phyloP scores from a whole-genome alignment of 176 grass and related monocot species.

The Oryza brachyantha region DNA sequence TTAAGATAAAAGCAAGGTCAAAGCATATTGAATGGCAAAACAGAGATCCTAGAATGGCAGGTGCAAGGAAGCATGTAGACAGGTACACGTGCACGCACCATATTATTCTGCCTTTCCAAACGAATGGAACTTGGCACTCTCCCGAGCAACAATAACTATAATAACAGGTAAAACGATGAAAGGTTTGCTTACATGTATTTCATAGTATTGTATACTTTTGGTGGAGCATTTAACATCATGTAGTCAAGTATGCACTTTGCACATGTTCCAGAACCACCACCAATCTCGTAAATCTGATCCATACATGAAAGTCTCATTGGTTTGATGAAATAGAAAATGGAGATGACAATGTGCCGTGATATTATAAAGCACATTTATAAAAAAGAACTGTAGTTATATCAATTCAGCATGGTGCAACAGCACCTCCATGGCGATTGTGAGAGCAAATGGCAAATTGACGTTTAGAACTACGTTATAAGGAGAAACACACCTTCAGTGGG shows the following conservation, averaged over 20 bases:
- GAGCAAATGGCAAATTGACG: background rate
- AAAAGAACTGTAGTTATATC: background rate
- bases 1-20: conserved; percentile 41
- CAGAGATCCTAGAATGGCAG: conserved; percentile 10
- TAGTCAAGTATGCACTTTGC: conserved; percentile 96
- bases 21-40: conserved; percentile 24
- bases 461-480: background rate
- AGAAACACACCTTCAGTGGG: conserved; percentile 61
- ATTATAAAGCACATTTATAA: background rate
- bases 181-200: conserved; percentile 74
- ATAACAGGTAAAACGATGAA: background rate
- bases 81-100: background rate
- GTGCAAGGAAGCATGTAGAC: conserved; percentile 3
- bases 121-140: background rate
- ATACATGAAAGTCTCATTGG: conserved; percentile 19
- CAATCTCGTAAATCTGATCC: conserved; percentile 92
- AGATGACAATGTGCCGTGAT: conserved; percentile 3
- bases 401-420: background rate
- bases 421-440: background rate
- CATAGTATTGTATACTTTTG: conserved; percentile 92
- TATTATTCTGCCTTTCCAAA: background rate
- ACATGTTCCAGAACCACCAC: conserved; percentile 95
- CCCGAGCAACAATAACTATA: background rate
- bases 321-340: background rate
- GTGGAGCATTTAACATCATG: conserved; percentile 93